phyloP scores from a whole-genome alignment of 148 eudicot genomes.

The Fallopia convolvulus region DNA sequence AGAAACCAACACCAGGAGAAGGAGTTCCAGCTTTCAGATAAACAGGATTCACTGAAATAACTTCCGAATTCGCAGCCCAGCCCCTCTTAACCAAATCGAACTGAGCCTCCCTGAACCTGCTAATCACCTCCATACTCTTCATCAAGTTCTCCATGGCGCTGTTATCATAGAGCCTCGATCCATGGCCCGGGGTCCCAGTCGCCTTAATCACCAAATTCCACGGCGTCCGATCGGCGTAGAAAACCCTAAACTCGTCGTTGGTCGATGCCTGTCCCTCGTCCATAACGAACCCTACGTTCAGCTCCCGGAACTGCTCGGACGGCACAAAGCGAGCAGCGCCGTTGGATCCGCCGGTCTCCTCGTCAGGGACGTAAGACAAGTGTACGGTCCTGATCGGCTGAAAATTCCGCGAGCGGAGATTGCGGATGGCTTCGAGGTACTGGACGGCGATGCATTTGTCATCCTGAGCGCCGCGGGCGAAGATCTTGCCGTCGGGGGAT shows the following conservation, averaged over 20 bases:
- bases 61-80: slow-evolving; percentile 52
- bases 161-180: slow-evolving; percentile 66
- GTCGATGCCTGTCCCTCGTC: slow-evolving; percentile 85
- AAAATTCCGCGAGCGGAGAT: slow-evolving; percentile 18
- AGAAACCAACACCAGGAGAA: slow-evolving; percentile 36
- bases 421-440: slow-evolving; percentile 67
- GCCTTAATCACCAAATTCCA: slow-evolving; percentile 78
- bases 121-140: slow-evolving; percentile 65
- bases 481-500: slow-evolving; percentile 47
- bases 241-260: slow-evolving; percentile 64
- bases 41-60: slow-evolving; percentile 78
- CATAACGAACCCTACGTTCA: slow-evolving; percentile 68
- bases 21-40: slow-evolving; percentile 70
- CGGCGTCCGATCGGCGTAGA: slow-evolving; percentile 71
- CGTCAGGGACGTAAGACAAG: slow-evolving; percentile 66
- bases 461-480: slow-evolving; percentile 82
- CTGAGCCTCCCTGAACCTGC: slow-evolving; percentile 54
- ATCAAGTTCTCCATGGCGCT: slow-evolving; percentile 83
- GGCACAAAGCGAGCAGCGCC: slow-evolving; percentile 53
- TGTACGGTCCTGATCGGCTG: slow-evolving; percentile 49
- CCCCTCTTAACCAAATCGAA: slow-evolving; percentile 78
- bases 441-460: slow-evolving; percentile 78
- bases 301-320: slow-evolving; percentile 40
- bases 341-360: slow-evolving; percentile 73
- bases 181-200: slow-evolving; percentile 60